Conservation (phyloP, 1,284 basidiomycete genomes). For the Ganoderma leucocontextum region DNA sequence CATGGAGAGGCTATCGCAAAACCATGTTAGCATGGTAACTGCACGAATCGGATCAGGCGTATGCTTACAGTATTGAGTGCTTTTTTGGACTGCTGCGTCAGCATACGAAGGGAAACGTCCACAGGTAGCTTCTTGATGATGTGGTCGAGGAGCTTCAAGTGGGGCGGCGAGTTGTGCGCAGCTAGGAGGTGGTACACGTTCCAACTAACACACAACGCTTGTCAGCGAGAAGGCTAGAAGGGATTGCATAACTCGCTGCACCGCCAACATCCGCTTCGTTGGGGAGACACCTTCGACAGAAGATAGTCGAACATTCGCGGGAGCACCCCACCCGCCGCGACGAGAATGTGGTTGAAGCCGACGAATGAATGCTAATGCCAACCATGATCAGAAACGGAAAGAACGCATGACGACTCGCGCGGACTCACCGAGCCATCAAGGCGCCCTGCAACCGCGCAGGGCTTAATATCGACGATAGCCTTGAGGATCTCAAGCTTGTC, state of each 20-base stretch:
- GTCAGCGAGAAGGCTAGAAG: constrained; percentile 5
- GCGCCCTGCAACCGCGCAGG: constrained; percentile 49
- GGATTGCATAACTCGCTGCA: no score
- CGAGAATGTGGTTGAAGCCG: constrained; percentile 52
- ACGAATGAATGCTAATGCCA: constrained; percentile 50
- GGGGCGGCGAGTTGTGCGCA: constrained; percentile 34
- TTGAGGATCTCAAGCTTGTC: constrained; percentile 50
- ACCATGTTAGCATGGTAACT: neutral
- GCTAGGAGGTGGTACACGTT: constrained; percentile 64
- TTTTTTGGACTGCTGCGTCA: constrained; percentile 54
- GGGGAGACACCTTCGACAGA: constrained; percentile 56
- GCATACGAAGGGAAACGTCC: constrained; percentile 51
- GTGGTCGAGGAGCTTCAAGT: constrained; percentile 47
- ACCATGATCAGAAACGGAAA: neutral
- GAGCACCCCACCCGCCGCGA: constrained; percentile 48
- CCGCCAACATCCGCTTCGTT: constrained; percentile 50
- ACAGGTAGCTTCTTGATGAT: constrained; percentile 55
- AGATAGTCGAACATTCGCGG: constrained; percentile 57
- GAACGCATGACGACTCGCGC: neutral
- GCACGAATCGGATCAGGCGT: neutral
- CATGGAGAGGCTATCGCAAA: constrained; percentile 55
- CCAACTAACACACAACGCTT: constrained; percentile 45
- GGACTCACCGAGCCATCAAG: constrained; percentile 51
- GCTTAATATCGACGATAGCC: constrained; percentile 48
- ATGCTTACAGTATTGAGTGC: constrained; percentile 53